Evolutionary conservation across 352 stramenopile species (phyloP), one percentile per base, ranked within the genome.

Genomic region (Phytophthora megakarya): DNA sequence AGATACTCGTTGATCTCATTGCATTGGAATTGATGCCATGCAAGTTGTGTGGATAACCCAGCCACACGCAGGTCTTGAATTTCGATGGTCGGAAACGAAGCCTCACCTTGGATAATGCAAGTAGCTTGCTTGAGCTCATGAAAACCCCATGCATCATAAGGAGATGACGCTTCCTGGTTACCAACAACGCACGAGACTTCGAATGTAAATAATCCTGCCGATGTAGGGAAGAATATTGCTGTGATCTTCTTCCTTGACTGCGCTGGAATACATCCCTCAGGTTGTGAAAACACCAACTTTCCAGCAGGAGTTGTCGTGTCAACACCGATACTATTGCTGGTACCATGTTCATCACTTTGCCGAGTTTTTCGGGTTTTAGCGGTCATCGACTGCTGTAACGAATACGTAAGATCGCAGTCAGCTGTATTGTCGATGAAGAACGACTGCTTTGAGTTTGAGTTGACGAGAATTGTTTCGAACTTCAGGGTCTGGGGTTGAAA

Each of bases 381-480:
- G 11, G 63, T n/a, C 18, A 90, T 72, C 0, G 52, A 53, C 47
- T 91, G 78, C 26, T 68, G 40, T 33, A 93, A 42, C n/a, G 67
- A 75, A 48, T 70, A 92, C 23, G 76, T 49, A 7, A 93, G 68
- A 43, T 96, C 90, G 46, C 84, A 96, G 58, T 97, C 89, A 30
- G 75, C 85, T 5, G 69, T 67, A 56, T 97, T 97, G 4, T 86
- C 76, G 43, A 97, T 74, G 30, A 61, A 74, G 21, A 97, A 78
- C 0, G 60, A 55, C 59, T 87, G 64, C n/a, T 83, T 86, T 13
- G 79, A 66, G 46, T 61, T 87, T 21, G 85, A 92, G 42, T 97
- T 91, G 5, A 97, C 86, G 21, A 97, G 71, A 38, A 95, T 88
- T 16, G 88, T 92, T 39, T 90, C 88, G 50, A 95, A 92, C n/a